These are phyloP conservation scores for Brasenia schreberi DNA, from an alignment of 164 flowering plant species.

Conservation along the genomic window DNA sequence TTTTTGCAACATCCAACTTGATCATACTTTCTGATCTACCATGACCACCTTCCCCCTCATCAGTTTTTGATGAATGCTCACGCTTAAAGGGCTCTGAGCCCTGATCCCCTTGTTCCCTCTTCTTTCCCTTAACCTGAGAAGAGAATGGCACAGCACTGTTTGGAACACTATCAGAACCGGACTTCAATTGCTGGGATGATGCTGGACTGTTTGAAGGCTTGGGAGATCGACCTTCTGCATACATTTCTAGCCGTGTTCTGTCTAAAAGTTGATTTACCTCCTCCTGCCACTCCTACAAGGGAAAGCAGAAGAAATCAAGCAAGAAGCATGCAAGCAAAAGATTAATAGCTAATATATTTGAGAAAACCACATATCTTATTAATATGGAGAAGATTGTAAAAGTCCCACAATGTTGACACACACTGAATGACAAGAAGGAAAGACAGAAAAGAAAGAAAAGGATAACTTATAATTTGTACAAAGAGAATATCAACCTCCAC, in stretches of 20 bases:
- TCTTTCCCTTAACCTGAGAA: slow-evolving; percentile 68
- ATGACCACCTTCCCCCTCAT: slow-evolving; percentile 55
- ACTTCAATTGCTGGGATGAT: slow-evolving; percentile 47
- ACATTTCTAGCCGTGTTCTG: slow-evolving; percentile 74
- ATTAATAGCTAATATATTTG: not conserved
- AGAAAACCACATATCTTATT: too few relatives aligned
- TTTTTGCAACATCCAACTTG: slow-evolving; percentile 60
- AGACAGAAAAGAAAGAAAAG: too few relatives aligned
- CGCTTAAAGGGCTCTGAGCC: slow-evolving; percentile 52
- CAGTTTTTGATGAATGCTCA: slow-evolving; percentile 39
- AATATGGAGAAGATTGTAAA: too few relatives aligned
- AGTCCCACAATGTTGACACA: too few relatives aligned
- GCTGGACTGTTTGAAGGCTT: slow-evolving; percentile 57
- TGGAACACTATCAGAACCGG: slow-evolving; percentile 61
- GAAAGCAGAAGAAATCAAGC: not conserved
- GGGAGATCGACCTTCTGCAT: slow-evolving; percentile 90
- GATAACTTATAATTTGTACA: too few relatives aligned
- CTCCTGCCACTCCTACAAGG: slow-evolving; percentile 67
- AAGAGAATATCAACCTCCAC: too few relatives aligned
- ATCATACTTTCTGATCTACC: slow-evolving; percentile 31
- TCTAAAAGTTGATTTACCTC: slow-evolving; percentile 67
- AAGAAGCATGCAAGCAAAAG: not conserved
- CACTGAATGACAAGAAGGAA: too few relatives aligned
- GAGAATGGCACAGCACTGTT: slow-evolving; percentile 28
- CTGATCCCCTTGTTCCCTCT: slow-evolving; percentile 68